Percentiles rank a stretch among this genome's conserved stretches.
phyloP scores from a whole-genome alignment of 1,284 basidiomycete species.

The Apiotrichum gracile region DNA sequence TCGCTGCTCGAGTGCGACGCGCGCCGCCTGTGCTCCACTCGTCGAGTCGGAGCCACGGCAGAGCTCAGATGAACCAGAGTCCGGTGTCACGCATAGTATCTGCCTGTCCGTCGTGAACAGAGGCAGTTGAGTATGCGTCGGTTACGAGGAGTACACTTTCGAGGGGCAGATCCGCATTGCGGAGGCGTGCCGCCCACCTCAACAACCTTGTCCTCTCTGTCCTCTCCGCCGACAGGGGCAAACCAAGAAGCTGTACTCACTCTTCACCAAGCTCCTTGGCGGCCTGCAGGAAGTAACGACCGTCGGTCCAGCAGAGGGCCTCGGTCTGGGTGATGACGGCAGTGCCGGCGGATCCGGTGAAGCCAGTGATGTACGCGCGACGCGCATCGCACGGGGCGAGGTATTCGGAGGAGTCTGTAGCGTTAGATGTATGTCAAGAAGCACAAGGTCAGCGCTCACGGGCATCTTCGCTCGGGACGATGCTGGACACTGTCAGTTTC shows the following conservation, averaged over 20 bases:
- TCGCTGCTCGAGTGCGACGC: no score
- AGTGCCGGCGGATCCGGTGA: constrained; percentile 85
- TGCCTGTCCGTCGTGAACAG: no score
- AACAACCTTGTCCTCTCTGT: no score
- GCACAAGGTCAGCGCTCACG: constrained; percentile 55
- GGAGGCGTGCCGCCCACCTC: no score
- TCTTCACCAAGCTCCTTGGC: constrained; percentile 77
- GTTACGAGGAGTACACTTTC: no score
- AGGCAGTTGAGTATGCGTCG: no score
- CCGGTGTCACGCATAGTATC: no score
- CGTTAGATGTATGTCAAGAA: background rate
- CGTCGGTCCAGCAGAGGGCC: constrained; percentile 68
- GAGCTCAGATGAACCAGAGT: no score
- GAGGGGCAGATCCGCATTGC: no score
- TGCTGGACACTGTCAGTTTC: constrained; percentile 29
- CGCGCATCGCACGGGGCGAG: constrained; percentile 75
- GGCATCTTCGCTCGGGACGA: constrained; percentile 82
- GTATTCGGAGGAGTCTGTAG: constrained; percentile 82
- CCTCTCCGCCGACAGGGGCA: no score
- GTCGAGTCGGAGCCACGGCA: no score
- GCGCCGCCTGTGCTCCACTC: no score
- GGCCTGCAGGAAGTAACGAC: constrained; percentile 89
- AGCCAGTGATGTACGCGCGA: constrained; percentile 81
- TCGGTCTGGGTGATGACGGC: constrained; percentile 69
- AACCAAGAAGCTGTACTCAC: constrained; percentile 58